phyloP scores from a whole-genome alignment of 129 eudicot species.

The Flaveria bidentis region DNA sequence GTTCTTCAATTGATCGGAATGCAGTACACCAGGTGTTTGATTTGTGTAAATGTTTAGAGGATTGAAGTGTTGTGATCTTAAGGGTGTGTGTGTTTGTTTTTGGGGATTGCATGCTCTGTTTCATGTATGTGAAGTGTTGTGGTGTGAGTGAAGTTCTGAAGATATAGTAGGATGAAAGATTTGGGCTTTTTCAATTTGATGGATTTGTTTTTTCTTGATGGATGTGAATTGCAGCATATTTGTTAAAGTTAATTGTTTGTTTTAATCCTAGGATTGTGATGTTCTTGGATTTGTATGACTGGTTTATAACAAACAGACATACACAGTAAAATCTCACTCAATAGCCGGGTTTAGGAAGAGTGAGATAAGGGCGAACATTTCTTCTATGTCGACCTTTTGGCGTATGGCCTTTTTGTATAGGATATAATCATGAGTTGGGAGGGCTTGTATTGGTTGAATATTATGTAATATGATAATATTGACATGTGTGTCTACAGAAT shows the following conservation, averaged over 20 bases:
- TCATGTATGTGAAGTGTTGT: background rate
- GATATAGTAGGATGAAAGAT: background rate
- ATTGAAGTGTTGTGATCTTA: background rate
- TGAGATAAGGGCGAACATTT: no score
- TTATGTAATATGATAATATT: background rate
- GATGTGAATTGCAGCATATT: background rate
- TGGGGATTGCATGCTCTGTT: conserved; percentile 7
- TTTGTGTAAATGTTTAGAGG: background rate
- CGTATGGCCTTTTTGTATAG: no score
- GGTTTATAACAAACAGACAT: background rate
- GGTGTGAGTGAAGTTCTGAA: background rate
- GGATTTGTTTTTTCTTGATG: background rate
- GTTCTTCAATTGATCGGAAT: background rate
- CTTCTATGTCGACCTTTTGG: no score
- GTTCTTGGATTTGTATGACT: background rate
- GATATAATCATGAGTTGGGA: background rate
- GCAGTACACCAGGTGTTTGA: background rate
- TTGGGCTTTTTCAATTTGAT: background rate
- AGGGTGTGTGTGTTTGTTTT: conserved; percentile 1
- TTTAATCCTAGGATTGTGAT: background rate
- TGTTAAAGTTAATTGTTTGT: background rate
- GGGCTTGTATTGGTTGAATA: background rate
- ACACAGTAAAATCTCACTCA: no score
- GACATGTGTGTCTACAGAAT: background rate
- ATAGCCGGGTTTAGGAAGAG: no score